These are phyloP conservation scores for Physaria fendleri DNA, from an alignment of 345 rosid genomes.

Conservation along the genomic window DNA sequence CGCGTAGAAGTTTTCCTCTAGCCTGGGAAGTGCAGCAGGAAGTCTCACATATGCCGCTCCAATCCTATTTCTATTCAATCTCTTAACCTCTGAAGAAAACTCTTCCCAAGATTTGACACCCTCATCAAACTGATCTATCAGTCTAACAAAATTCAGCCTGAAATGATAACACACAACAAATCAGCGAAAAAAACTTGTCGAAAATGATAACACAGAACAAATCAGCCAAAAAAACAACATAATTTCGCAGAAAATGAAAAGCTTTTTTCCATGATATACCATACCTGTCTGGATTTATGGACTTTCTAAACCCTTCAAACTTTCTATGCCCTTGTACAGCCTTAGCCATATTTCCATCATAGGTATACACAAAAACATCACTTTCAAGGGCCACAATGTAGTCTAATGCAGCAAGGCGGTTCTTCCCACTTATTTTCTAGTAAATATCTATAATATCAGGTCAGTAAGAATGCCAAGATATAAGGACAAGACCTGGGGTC, in stretches of 20 bases:
- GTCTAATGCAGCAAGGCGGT: conserved; percentile 92
- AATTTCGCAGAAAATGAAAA: not conserved
- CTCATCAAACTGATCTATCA: conserved; percentile 67
- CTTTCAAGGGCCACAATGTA: conserved; percentile 87
- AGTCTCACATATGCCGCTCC: conserved; percentile 69
- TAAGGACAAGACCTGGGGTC: conserved; percentile 69
- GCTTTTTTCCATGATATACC: not conserved
- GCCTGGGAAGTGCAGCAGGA: conserved; percentile 59
- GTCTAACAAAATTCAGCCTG: conserved; percentile 63
- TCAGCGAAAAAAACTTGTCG: too few species aligned
- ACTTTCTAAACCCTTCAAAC: conserved; percentile 79
- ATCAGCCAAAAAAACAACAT: not conserved
- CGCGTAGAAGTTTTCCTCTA: conserved; percentile 87
- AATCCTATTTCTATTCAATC: conserved; percentile 52
- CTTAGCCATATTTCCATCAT: conserved; percentile 97
- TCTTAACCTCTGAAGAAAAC: conserved; percentile 61
- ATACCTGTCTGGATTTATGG: conserved; percentile 84
- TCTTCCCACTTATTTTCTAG: conserved; percentile 25
- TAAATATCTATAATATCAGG: not conserved
- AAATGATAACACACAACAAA: conserved; percentile 7
- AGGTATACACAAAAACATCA: conserved; percentile 84
- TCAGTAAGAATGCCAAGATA: not conserved
- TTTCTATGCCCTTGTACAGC: conserved; percentile 93
- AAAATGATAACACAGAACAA: too few species aligned
- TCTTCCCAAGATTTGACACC: conserved; percentile 62